A percentile compares a stretch with the other conserved stretches of the same genome.
Conservation (phyloP, 2,329 filamentous ascomycete species). For the Fusarium begoniae region DNA sequence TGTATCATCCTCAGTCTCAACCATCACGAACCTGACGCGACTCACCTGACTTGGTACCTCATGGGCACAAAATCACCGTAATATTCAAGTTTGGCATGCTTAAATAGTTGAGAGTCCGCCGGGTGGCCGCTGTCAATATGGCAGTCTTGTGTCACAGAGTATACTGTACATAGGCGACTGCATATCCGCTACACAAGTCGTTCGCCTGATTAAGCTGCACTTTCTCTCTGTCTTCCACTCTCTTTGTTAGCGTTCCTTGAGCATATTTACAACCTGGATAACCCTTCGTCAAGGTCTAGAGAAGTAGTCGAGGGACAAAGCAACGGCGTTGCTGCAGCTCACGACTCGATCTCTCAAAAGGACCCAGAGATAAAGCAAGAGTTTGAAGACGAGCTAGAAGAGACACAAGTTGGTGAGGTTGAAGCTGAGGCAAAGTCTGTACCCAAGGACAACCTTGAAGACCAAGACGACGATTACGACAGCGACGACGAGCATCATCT, state of each 20-base stretch:
- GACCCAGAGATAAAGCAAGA: constrained; percentile 6
- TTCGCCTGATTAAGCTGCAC: background rate
- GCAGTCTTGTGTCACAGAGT: constrained; percentile 15
- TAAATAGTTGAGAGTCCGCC: constrained; percentile 15
- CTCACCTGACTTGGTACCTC: constrained; percentile 32
- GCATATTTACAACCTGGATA: constrained; percentile 21
- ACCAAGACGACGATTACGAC: constrained; percentile 18
- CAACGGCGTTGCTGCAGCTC: constrained; percentile 29
- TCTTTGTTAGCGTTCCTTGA: background rate
- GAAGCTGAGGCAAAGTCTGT: constrained; percentile 1
- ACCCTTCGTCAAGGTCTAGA: constrained; percentile 4
- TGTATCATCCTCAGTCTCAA: constrained; percentile 30
- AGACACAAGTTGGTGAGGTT: background rate
- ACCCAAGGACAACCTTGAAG: background rate
- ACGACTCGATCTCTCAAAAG: constrained; percentile 11
- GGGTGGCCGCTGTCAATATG: constrained; percentile 8
- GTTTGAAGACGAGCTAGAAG: background rate
- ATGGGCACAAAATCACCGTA: background rate
- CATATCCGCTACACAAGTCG: constrained; percentile 27
- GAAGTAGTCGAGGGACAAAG: constrained; percentile 24
- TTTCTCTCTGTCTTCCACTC: background rate
- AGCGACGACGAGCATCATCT: constrained; percentile 32
- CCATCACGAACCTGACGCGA: constrained; percentile 34
- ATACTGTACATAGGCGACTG: constrained; percentile 6
- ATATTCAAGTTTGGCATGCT: background rate